Conservation (phyloP, 78 protist genomes). For the Fonticula alba region DNA sequence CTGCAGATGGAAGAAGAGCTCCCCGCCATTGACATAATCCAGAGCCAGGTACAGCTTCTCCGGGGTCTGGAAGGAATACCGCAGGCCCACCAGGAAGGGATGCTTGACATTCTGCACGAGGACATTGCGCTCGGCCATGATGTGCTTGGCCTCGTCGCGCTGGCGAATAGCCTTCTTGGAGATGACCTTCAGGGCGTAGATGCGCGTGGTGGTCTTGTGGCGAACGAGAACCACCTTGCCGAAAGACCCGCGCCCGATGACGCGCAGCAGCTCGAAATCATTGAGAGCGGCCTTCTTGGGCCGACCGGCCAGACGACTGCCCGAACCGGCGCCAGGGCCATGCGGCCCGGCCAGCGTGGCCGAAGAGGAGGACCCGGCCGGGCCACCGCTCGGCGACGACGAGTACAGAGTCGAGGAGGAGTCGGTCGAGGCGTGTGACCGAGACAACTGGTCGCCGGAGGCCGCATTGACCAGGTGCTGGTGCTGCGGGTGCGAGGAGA, state of each 20-base stretch:
- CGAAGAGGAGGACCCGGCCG: background rate
- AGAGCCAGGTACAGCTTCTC: conserved; percentile 25
- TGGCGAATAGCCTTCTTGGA: background rate
- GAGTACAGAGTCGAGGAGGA: background rate
- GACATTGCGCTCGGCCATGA: conserved; percentile 11
- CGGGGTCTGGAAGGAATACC: conserved; percentile 54
- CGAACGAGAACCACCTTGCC: conserved; percentile 18
- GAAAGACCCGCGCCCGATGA: conserved; percentile 27
- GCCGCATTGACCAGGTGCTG: too few species aligned
- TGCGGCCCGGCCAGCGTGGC: background rate
- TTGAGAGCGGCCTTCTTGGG: background rate
- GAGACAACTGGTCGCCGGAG: background rate
- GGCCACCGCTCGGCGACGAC: background rate
- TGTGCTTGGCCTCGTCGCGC: conserved; percentile 15
- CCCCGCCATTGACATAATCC: conserved; percentile 73
- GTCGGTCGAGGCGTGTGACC: background rate
- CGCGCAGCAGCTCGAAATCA: conserved; percentile 25
- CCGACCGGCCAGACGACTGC: background rate
- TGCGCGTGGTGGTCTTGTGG: background rate
- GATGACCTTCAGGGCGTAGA: background rate
- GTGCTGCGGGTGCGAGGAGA: too few species aligned
- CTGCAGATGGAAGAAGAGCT: conserved; percentile 61
- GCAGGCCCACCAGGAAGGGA: conserved; percentile 52
- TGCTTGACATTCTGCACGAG: conserved; percentile 19
- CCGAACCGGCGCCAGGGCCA: background rate